Evolutionary conservation across 129 eudicot species (phyloP).

Genomic region (Flaveria robusta): DNA sequence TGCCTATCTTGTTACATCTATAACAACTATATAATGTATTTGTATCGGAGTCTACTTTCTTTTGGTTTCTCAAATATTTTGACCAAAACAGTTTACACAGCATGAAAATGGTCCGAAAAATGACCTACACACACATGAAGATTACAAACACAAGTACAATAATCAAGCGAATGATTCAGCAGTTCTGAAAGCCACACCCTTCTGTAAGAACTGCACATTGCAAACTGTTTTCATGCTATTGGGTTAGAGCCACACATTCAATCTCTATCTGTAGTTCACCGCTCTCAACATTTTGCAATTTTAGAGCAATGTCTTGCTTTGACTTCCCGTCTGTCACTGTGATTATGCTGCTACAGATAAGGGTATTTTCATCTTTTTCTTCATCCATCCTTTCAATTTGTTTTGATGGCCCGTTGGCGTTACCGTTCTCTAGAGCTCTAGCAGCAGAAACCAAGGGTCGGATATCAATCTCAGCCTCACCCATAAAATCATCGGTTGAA

Average conservation of each 20-base stretch:
- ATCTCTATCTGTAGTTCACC: conserved; percentile 75
- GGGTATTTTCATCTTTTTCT: conserved; percentile 49
- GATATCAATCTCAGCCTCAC: conserved; percentile 89
- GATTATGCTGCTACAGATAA: conserved; percentile 52
- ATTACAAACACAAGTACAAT: conserved; percentile 26
- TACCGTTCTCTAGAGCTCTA: conserved; percentile 49
- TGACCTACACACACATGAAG: conserved; percentile 22
- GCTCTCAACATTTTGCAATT: conserved; percentile 77
- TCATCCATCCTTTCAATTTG: conserved; percentile 55
- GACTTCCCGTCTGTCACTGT: conserved; percentile 53
- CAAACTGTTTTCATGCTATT: conserved; percentile 39
- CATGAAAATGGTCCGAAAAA: not conserved
- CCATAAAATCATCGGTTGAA: conserved; percentile 86
- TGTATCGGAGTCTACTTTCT: not conserved
- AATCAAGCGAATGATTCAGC: conserved; percentile 19
- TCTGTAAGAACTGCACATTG: conserved; percentile 23
- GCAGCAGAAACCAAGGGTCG: conserved; percentile 81
- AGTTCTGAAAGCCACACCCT: conserved; percentile 12
- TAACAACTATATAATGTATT: not conserved
- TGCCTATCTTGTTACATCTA: not conserved
- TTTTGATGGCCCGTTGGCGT: conserved; percentile 37
- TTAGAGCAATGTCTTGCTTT: conserved; percentile 60
- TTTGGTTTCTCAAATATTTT: not conserved
- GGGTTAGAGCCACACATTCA: conserved; percentile 84
- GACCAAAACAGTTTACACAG: not conserved